A percentile compares a stretch with the other conserved stretches of the same genome.
Evolutionary conservation across 2,329 filamentous ascomycete genomes (phyloP).

Genomic region (Dothideomycetes sp.): DNA sequence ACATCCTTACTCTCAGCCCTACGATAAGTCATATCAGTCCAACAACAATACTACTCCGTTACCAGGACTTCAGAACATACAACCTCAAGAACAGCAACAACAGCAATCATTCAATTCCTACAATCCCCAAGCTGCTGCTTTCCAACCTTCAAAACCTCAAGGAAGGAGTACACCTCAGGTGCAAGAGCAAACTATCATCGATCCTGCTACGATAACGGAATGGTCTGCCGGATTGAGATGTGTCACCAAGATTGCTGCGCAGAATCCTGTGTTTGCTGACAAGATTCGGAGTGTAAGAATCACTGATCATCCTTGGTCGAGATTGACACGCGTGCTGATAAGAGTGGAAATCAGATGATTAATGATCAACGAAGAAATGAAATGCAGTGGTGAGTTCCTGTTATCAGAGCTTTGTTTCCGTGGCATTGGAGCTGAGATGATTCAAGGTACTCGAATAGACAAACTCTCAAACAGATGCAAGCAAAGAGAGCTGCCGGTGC

Average conservation of each 20-base stretch:
- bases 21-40: slow-evolving; percentile 1
- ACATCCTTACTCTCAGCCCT: background rate
- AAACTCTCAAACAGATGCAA: slow-evolving; percentile 26
- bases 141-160: slow-evolving; percentile 4
- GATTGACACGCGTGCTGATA: too few species aligned
- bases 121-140: slow-evolving; percentile 7
- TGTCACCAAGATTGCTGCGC: slow-evolving; percentile 37
- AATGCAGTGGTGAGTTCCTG: slow-evolving; percentile 44
- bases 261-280: slow-evolving; percentile 34
- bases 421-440: background rate
- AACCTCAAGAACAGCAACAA: background rate
- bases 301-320: too few species aligned
- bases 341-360: slow-evolving; percentile 42
- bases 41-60: slow-evolving; percentile 1
- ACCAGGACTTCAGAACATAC: background rate
- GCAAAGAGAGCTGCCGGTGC: slow-evolving; percentile 21
- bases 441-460: slow-evolving; percentile 22
- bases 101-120: background rate
- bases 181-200: slow-evolving; percentile 23
- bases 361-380: slow-evolving; percentile 55
- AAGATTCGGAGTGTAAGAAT: slow-evolving; percentile 33
- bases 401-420: background rate
- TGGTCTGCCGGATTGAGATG: slow-evolving; percentile 40
- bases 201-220: slow-evolving; percentile 39
- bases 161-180: background rate